Evolutionary conservation across 108 stramenopile genomes (phyloP).

Genomic region (Stephanodiscus minutulus): DNA sequence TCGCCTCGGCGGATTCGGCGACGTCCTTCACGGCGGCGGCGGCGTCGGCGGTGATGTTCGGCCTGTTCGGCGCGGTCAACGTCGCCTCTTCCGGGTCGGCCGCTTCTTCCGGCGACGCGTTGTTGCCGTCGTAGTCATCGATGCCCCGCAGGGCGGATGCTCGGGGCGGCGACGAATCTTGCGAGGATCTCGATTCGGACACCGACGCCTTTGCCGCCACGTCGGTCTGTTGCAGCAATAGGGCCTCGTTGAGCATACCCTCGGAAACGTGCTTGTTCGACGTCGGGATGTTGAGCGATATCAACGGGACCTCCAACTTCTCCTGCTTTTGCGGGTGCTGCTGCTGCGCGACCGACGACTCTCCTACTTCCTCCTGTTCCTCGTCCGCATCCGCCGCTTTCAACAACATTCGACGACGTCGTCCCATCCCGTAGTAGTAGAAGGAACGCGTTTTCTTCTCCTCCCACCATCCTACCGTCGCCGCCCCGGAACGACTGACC

Average conservation of each 20-base stretch:
- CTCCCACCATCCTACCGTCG: neutral
- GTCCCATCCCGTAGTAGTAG: neutral
- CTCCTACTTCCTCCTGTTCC: too few relatives aligned
- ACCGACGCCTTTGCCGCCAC: neutral
- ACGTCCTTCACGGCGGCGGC: conserved; percentile 53
- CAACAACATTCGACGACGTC: conserved; percentile 3
- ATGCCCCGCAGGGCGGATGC: neutral
- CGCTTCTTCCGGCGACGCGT: neutral
- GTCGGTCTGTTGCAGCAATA: conserved; percentile 61
- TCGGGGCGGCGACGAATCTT: neutral
- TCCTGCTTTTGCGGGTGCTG: conserved; percentile 17
- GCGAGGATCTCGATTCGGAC: neutral
- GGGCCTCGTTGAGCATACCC: conserved; percentile 59
- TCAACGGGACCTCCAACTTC: conserved; percentile 27
- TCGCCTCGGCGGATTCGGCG: conserved; percentile 63
- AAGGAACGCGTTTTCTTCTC: neutral
- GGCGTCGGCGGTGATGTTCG: conserved; percentile 29
- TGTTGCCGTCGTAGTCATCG: neutral
- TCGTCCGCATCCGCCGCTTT: conserved; percentile 1
- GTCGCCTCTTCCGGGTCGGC: neutral
- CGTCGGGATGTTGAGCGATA: conserved; percentile 64
- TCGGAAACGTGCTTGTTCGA: conserved; percentile 60
- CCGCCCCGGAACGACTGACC: neutral
- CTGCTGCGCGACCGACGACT: neutral
- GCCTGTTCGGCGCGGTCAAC: neutral